These are phyloP conservation scores for Scedosporium apiospermum DNA, from an alignment of 2,329 filamentous ascomycete genomes.

Conservation along the genomic window DNA sequence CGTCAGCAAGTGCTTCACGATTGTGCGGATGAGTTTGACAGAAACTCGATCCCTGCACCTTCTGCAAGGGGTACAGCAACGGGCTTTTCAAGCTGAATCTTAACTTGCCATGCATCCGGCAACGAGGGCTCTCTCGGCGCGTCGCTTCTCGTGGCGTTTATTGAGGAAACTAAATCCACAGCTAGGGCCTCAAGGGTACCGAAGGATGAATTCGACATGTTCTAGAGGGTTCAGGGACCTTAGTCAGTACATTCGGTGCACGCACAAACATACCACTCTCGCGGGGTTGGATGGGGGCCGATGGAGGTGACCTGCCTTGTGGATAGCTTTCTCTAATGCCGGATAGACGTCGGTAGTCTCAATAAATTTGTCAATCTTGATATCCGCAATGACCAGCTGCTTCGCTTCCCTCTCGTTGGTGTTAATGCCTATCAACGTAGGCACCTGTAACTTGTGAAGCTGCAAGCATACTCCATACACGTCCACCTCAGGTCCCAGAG, in stretches of 20 bases:
- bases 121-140: neutral
- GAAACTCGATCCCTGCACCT: slow-evolving; percentile 53
- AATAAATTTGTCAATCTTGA: slow-evolving; percentile 49
- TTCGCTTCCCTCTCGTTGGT: slow-evolving; percentile 56
- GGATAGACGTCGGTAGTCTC: slow-evolving; percentile 39
- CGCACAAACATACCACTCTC: too few relatives aligned
- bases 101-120: slow-evolving; percentile 37
- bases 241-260: neutral
- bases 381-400: slow-evolving; percentile 55
- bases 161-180: slow-evolving; percentile 24
- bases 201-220: slow-evolving; percentile 46
- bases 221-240: slow-evolving; percentile 22
- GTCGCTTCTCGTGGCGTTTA: slow-evolving; percentile 5
- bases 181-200: slow-evolving; percentile 56
- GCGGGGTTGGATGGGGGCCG: neutral
- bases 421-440: slow-evolving; percentile 65
- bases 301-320: slow-evolving; percentile 28
- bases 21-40: neutral
- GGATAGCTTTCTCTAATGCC: slow-evolving; percentile 48
- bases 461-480: slow-evolving; percentile 28
- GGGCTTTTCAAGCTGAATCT: slow-evolving; percentile 60
- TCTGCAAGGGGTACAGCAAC: slow-evolving; percentile 65
- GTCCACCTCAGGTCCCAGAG: slow-evolving; percentile 10
- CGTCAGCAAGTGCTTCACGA: neutral
- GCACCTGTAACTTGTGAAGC: slow-evolving; percentile 50